Conservation (phyloP, 306 rosid genomes). For the Prunus fruticosa region DNA sequence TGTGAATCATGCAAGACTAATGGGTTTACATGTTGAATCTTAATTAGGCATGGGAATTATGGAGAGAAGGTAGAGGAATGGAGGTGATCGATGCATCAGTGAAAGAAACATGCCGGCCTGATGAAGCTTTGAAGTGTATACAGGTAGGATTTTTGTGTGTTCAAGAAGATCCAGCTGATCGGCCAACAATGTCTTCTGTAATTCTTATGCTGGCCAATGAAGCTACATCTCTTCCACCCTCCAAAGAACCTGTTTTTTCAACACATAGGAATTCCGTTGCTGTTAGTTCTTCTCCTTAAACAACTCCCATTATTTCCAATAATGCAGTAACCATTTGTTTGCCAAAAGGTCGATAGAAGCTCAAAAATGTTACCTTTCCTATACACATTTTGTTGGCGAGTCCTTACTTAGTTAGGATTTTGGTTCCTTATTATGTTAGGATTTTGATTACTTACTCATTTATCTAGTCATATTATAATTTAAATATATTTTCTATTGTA, state of each 20-base stretch:
- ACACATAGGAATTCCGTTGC: not conserved
- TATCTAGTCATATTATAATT: too few relatives aligned
- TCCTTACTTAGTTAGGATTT: too few relatives aligned
- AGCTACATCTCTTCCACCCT: too few relatives aligned
- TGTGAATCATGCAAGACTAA: too few relatives aligned
- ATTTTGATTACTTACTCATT: too few relatives aligned
- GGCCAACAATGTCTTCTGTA: too few relatives aligned
- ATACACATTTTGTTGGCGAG: not conserved
- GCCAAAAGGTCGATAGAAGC: not conserved
- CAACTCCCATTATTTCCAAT: not conserved
- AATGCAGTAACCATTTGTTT: not conserved
- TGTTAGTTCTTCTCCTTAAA: not conserved
- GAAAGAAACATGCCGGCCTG: conserved; percentile 2
- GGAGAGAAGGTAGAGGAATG: conserved; percentile 24
- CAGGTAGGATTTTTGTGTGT: not conserved
- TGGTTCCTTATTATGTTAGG: too few relatives aligned
- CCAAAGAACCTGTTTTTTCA: too few relatives aligned
- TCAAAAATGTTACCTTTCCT: not conserved
- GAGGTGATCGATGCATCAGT: conserved; percentile 12
- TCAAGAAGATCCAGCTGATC: too few relatives aligned
- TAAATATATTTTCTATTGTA: too few relatives aligned
- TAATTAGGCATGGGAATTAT: conserved; percentile 16
- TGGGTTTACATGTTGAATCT: not conserved
- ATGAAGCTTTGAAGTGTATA: conserved; percentile 9
- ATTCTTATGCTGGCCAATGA: too few relatives aligned